These are phyloP conservation scores for Lasiodiplodia gonubiensis DNA, from an alignment of 2,329 filamentous ascomycete species.

Conservation along the genomic window DNA sequence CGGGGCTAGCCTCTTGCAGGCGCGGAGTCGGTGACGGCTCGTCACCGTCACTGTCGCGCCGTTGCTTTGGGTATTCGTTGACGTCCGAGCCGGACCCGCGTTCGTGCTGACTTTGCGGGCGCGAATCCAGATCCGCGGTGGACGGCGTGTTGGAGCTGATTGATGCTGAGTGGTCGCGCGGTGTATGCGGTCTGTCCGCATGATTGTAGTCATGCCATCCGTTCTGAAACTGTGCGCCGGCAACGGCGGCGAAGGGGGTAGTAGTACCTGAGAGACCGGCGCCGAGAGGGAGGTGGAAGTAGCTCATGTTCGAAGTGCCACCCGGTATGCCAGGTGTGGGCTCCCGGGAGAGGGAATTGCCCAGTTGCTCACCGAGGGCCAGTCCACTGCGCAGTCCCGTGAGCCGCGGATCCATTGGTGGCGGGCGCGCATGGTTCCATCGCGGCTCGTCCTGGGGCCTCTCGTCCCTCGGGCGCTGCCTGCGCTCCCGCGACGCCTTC, in stretches of 20 bases:
- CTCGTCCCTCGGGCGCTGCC: conserved; percentile 35
- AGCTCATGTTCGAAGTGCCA: conserved; percentile 77
- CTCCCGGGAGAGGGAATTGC: conserved; percentile 47
- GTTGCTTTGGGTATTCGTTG: conserved; percentile 15
- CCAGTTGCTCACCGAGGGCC: conserved; percentile 43
- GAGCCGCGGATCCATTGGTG: conserved; percentile 30
- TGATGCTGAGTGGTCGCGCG: conserved; percentile 44
- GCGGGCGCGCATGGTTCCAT: conserved; percentile 35
- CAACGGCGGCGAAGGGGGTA: conserved; percentile 79
- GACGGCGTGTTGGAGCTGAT: conserved; percentile 56
- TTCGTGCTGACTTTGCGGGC: conserved; percentile 50
- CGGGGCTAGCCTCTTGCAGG: conserved; percentile 74
- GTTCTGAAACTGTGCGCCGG: conserved; percentile 68
- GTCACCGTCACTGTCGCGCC: conserved; percentile 27
- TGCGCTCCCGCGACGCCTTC: conserved; percentile 39
- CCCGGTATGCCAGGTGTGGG: conserved; percentile 68
- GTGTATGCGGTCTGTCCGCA: conserved; percentile 42
- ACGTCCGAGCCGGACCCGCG: conserved; percentile 31
- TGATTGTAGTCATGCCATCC: conserved; percentile 52
- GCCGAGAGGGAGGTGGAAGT: conserved; percentile 79
- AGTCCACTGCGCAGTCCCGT: conserved; percentile 38
- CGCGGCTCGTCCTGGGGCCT: conserved; percentile 31
- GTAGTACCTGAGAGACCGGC: conserved; percentile 75
- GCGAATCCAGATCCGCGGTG: conserved; percentile 51
- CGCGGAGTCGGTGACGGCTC: conserved; percentile 54